Conservation (phyloP, 352 stramenopile species). For the Globisporangium parvum region DNA sequence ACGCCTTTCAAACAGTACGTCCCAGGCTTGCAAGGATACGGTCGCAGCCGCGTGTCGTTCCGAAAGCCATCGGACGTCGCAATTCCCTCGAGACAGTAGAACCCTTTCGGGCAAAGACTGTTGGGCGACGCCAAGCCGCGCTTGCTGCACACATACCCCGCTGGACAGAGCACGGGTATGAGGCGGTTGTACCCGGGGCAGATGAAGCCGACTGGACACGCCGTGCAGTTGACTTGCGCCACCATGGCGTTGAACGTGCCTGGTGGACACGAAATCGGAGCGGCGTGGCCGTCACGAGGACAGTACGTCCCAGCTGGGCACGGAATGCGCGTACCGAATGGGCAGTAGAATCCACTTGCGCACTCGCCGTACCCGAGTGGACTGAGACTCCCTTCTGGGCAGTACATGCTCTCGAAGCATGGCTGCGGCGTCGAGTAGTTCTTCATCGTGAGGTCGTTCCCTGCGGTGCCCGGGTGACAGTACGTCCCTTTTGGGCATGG, state of each 20-base stretch:
- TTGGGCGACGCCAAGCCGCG: conserved; percentile 84
- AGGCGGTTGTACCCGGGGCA: conserved; percentile 91
- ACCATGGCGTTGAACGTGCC: conserved; percentile 94
- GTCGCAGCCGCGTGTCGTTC: conserved; percentile 94
- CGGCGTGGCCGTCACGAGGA: conserved; percentile 67
- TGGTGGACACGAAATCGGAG: conserved; percentile 88
- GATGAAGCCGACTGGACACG: conserved; percentile 90
- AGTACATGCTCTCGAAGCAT: conserved; percentile 90
- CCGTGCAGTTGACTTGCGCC: conserved; percentile 80
- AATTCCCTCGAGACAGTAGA: conserved; percentile 94
- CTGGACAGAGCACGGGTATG: conserved; percentile 88
- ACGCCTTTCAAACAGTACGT: conserved; percentile 95
- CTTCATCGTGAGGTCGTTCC: conserved; percentile 68
- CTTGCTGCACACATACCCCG: conserved; percentile 91
- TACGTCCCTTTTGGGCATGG: conserved; percentile 86
- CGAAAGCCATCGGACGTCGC: conserved; percentile 92
- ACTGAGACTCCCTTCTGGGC: conserved; percentile 79
- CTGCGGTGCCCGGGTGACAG: conserved; percentile 85
- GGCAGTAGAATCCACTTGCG: conserved; percentile 89
- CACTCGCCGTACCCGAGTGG: conserved; percentile 85
- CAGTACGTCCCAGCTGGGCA: conserved; percentile 93
- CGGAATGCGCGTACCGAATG: conserved; percentile 76
- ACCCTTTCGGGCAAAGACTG: conserved; percentile 90
- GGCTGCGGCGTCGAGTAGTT: conserved; percentile 87
- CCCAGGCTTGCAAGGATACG: conserved; percentile 93